These are phyloP conservation scores for Ustilago crameri DNA, from an alignment of 1,284 basidiomycete genomes.

Conservation along the genomic window DNA sequence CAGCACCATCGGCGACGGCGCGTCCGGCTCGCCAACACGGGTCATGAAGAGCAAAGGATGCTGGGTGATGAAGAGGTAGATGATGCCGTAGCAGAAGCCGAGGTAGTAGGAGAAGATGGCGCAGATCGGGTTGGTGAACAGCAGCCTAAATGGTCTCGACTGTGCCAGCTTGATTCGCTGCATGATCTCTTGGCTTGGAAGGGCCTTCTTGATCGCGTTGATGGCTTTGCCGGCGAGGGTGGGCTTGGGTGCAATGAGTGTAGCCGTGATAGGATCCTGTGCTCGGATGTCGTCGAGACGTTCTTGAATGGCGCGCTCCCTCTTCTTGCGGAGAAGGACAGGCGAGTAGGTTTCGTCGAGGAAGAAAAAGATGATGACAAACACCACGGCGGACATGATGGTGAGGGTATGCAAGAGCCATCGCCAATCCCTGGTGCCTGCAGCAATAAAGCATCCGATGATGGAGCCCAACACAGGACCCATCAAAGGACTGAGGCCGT, in stretches of 20 bases:
- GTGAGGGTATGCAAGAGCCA: conserved; percentile 57
- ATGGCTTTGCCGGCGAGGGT: not conserved
- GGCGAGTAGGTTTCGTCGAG: conserved; percentile 60
- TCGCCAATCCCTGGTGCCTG: conserved; percentile 41
- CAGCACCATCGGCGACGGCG: conserved; percentile 43
- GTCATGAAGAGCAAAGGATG: conserved; percentile 69
- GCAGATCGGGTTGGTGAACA: conserved; percentile 62
- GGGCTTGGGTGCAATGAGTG: not conserved
- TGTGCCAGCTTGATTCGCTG: conserved; percentile 57
- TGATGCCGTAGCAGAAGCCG: conserved; percentile 70
- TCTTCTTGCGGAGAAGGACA: conserved; percentile 54
- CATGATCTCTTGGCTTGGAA: conserved; percentile 29
- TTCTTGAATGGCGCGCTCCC: conserved; percentile 20
- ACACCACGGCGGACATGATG: conserved; percentile 37
- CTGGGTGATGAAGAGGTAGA: conserved; percentile 69
- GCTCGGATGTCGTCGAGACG: conserved; percentile 23
- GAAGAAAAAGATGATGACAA: conserved; percentile 23
- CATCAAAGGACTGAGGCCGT: conserved; percentile 57
- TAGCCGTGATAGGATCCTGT: conserved; percentile 9
- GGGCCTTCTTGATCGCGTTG: not conserved
- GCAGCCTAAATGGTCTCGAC: conserved; percentile 68
- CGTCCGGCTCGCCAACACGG: conserved; percentile 59
- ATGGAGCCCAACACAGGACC: conserved; percentile 59
- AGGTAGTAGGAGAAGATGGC: conserved; percentile 70
- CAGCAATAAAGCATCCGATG: conserved; percentile 54